Evolutionary conservation across 106 monocot species (phyloP), one percentile per base, ranked within the genome.

Genomic region (Dioscorea dumetorum): DNA sequence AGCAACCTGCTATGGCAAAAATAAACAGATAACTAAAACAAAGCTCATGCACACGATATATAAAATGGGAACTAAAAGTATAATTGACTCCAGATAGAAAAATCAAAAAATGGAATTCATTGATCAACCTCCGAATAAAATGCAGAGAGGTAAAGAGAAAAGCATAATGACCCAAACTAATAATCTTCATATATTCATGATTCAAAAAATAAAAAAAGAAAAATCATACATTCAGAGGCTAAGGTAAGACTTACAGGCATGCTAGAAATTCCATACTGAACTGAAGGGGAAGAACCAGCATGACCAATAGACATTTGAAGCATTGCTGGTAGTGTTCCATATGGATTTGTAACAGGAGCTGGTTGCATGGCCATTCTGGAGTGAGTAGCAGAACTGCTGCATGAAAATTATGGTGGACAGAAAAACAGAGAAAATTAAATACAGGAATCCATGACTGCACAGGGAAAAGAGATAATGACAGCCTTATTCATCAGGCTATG

Each of bases 221-320:
- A n/a, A n/a, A n/a, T 54, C 15, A 5, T 54, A 18, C 18, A 18
- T 54, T 41, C 41, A 24, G 24, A 67, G 11, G 41, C 13, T 28
- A 56, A 56, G 20, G 24, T 11, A 22, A 54, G n/a, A 71, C 86
- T 89, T 81, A 97, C 97, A 64, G 97, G 97, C 86, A 97, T 80
- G 78, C 81, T 91, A 61, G 97, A 97, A 62, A 97, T 97, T 50
- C 97, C 97, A 84, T 92, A 97, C 56, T 97, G 97, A 76, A 97
- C 78, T 21, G 91, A 79, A 75, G 88, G 80, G 24, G 87, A 66
- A 79, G 82, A 73, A 22, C 88, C 86, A 22, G 41, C 82, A 69
- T 57, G 82, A 20, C 97, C 86, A 77, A 97, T 89, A 22, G 97
- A 97, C 86, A 97, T 97, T 64, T 88, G 86, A 71, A 91, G 97